Evolutionary conservation across 345 rosid species (phyloP).

Genomic region (Arabidopsis arenosa): DNA sequence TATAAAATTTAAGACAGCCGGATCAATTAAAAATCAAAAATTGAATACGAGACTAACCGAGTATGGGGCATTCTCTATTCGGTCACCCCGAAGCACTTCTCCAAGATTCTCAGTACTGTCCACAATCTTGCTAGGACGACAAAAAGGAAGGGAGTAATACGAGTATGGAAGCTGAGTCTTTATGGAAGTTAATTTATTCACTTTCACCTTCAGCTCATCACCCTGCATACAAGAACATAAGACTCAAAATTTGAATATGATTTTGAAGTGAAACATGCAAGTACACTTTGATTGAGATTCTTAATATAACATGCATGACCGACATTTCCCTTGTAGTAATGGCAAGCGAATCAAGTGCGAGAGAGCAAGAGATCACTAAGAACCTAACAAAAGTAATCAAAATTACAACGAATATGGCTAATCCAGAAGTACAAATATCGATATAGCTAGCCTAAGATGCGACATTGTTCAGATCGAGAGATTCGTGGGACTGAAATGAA

Average conservation of each 20-base stretch:
- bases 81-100: conserved; percentile 99
- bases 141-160: conserved; percentile 79
- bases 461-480: conserved; percentile 42
- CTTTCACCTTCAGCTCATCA: conserved; percentile 81
- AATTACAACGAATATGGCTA: neutral
- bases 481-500: neutral
- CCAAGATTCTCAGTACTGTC: conserved; percentile 99
- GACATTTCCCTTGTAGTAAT: conserved; percentile 14
- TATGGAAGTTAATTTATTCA: conserved; percentile 89
- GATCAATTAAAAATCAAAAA: neutral
- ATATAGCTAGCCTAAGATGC: conserved; percentile 17
- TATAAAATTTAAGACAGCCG: neutral
- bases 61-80: conserved; percentile 92
- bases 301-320: conserved; percentile 14
- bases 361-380: conserved; percentile 15
- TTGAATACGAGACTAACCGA: conserved; percentile 52
- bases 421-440: neutral
- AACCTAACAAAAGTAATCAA: conserved; percentile 11
- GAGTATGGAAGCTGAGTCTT: conserved; percentile 98
- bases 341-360: neutral
- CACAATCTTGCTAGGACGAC: conserved; percentile 73
- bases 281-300: neutral
- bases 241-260: neutral
- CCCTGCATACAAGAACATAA: conserved; percentile 56
- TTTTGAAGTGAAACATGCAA: conserved; percentile 8